These are phyloP conservation scores for Moesziomyces sp. DNA, from an alignment of 1,284 basidiomycete species.

Conservation along the genomic window DNA sequence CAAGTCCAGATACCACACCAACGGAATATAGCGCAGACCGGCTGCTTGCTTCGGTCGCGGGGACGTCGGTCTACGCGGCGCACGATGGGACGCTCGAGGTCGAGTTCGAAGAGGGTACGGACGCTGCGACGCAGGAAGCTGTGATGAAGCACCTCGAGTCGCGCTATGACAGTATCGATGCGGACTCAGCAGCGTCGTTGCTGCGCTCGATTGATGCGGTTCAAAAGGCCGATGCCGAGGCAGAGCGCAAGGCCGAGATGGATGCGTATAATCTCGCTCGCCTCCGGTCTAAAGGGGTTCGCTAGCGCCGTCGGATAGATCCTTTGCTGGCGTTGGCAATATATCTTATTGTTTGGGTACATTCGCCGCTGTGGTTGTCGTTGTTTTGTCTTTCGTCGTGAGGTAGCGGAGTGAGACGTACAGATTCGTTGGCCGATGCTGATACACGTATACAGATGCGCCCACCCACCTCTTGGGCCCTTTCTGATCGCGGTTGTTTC, in stretches of 20 bases:
- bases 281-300: slow-evolving; percentile 36
- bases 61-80: slow-evolving; percentile 21
- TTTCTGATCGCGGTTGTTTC: no score
- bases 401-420: no score
- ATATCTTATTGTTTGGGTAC: not conserved
- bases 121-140: slow-evolving; percentile 14
- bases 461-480: no score
- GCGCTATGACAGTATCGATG: slow-evolving; percentile 4
- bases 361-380: not conserved
- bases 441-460: no score
- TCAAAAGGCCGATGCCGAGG: slow-evolving; percentile 6
- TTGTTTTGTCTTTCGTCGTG: no score
- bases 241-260: slow-evolving; percentile 7
- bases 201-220: slow-evolving; percentile 17
- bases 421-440: no score
- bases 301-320: not conserved
- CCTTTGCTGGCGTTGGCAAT: not conserved
- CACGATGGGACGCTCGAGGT: slow-evolving; percentile 24
- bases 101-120: slow-evolving; percentile 17
- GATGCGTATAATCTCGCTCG: slow-evolving; percentile 17
- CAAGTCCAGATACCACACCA: no score
- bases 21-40: not conserved
- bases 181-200: slow-evolving; percentile 7
- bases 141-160: slow-evolving; percentile 26
- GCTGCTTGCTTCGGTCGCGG: slow-evolving; percentile 21